These are phyloP conservation scores for Lumnitzera racemosa DNA, from an alignment of 345 rosid genomes.

Conservation along the genomic window DNA sequence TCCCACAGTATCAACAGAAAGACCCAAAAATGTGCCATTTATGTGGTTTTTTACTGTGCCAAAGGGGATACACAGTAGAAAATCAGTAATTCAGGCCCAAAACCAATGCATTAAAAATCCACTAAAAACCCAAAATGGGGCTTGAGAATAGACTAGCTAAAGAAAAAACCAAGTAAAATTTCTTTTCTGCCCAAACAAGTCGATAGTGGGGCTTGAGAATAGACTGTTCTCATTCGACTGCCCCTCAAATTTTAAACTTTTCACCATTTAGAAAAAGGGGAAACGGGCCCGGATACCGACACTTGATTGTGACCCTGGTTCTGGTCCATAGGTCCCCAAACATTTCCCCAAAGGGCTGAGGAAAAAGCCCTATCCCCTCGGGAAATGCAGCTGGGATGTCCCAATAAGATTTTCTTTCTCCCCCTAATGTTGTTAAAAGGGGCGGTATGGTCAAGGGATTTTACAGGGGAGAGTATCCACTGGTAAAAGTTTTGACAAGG, in stretches of 20 bases:
- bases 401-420: slow-evolving; percentile 18
- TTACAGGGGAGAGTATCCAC: slow-evolving; percentile 16
- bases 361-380: slow-evolving; percentile 22
- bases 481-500: slow-evolving; percentile 18
- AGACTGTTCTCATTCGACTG: slow-evolving; percentile 72
- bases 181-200: slow-evolving; percentile 64
- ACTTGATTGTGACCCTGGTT: slow-evolving; percentile 35
- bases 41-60: slow-evolving; percentile 41
- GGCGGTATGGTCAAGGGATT: slow-evolving; percentile 19
- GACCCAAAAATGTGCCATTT: slow-evolving; percentile 25
- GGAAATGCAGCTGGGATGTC: slow-evolving; percentile 19
- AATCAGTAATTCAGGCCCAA: neutral
- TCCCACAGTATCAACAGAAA: slow-evolving; percentile 28
- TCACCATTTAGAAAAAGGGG: slow-evolving; percentile 27
- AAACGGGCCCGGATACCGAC: slow-evolving; percentile 23
- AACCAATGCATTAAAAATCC: too few species aligned
- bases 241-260: slow-evolving; percentile 26
- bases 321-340: slow-evolving; percentile 33
- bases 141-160: neutral
- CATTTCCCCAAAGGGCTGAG: slow-evolving; percentile 23
- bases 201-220: slow-evolving; percentile 93
- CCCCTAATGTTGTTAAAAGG: slow-evolving; percentile 18
- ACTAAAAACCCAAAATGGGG: too few species aligned
- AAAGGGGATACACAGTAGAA: slow-evolving; percentile 7
- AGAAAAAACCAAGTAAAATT: slow-evolving; percentile 19